Percentiles rank a stretch among this genome's conserved stretches.
These are phyloP conservation scores for Penicillium lividum DNA, from an alignment of 495 filamentous ascomycete species.

Conservation along the genomic window DNA sequence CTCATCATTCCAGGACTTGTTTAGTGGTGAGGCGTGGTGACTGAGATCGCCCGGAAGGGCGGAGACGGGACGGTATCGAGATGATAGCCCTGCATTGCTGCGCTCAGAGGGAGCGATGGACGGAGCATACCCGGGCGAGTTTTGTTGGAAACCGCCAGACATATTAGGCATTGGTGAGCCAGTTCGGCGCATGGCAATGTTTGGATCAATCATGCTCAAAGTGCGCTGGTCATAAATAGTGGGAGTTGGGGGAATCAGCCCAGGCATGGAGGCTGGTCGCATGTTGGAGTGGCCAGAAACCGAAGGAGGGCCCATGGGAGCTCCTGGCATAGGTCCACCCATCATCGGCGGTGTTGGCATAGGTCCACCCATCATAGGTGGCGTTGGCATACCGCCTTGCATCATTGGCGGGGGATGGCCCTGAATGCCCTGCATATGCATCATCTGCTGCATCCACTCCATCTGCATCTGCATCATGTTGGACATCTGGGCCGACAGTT, in stretches of 20 bases:
- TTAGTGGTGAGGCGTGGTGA: slow-evolving; percentile 50
- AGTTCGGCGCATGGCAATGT: slow-evolving; percentile 57
- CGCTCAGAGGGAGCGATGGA: slow-evolving; percentile 92
- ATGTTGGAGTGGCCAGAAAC: slow-evolving; percentile 22
- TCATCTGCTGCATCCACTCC: slow-evolving; percentile 75
- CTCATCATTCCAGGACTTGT: slow-evolving; percentile 51
- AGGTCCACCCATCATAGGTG: slow-evolving; percentile 29
- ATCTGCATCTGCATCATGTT: slow-evolving; percentile 94
- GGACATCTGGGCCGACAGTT: slow-evolving; percentile 86
- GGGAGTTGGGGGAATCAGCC: slow-evolving; percentile 1
- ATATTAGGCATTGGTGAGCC: slow-evolving; percentile 35
- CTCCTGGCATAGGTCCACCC: slow-evolving; percentile 5
- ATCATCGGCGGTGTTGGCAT: slow-evolving; percentile 25
- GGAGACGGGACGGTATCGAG: slow-evolving; percentile 91
- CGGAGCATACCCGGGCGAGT: slow-evolving; percentile 52
- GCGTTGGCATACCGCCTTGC: slow-evolving; percentile 15
- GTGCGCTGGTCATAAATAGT: slow-evolving; percentile 53
- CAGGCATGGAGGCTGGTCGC: slow-evolving; percentile 49
- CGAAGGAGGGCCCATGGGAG: slow-evolving; percentile 13
- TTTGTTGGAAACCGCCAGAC: slow-evolving; percentile 14
- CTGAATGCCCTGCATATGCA: slow-evolving; percentile 65
- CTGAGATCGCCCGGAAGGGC: slow-evolving; percentile 37
- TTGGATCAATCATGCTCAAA: slow-evolving; percentile 81
- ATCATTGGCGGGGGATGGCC: slow-evolving; percentile 26
- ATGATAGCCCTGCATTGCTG: slow-evolving; percentile 85